Evolutionary conservation across 2,329 filamentous ascomycete genomes (phyloP).

Genomic region (Apiospora kogelbergensis): DNA sequence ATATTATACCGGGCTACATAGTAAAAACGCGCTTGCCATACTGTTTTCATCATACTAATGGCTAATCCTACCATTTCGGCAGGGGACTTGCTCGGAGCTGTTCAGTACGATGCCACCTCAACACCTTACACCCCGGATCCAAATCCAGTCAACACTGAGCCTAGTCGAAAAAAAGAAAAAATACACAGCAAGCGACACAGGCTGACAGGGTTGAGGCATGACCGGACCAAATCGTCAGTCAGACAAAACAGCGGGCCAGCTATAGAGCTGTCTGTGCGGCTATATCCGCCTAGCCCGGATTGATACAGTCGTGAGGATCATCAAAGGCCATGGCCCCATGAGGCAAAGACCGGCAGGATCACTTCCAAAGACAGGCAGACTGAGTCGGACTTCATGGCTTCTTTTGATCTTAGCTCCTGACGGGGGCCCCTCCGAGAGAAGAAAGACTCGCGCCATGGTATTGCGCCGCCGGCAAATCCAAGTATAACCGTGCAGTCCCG

Average conservation of each 20-base stretch:
- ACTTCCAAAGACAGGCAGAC: background rate
- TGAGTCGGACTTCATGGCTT: background rate
- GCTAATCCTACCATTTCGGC: too few species aligned
- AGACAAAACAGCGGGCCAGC: background rate
- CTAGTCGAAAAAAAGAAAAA: background rate
- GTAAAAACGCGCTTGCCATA: background rate
- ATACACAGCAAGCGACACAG: background rate
- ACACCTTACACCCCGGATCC: background rate
- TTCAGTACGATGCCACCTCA: background rate
- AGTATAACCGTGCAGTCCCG: background rate
- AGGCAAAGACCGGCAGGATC: background rate
- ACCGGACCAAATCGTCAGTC: background rate
- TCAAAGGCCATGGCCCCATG: background rate
- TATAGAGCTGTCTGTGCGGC: background rate
- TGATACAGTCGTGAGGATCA: background rate
- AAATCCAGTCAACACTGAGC: background rate
- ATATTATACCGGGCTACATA: background rate
- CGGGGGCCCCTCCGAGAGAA: background rate
- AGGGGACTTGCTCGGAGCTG: background rate
- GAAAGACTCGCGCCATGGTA: background rate
- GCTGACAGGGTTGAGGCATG: background rate
- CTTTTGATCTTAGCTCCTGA: constrained; percentile 1
- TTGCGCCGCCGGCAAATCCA: background rate
- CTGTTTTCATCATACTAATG: background rate
- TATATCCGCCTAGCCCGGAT: background rate